These are phyloP conservation scores for Massariosphaeria phaeospora DNA, from an alignment of 495 filamentous ascomycete species.

Conservation along the genomic window DNA sequence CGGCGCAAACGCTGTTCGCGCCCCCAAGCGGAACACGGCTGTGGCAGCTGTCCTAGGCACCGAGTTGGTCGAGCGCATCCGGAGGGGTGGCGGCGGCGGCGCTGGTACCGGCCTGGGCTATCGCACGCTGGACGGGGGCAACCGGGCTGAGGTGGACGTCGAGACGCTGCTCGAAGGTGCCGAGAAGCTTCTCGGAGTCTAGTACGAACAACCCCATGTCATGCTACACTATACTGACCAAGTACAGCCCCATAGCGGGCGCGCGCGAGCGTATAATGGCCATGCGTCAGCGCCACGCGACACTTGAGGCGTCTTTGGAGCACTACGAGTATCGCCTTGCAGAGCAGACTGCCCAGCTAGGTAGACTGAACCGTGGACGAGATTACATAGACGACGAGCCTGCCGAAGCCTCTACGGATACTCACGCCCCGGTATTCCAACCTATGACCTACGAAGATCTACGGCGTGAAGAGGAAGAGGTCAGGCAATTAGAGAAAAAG, in stretches of 20 bases:
- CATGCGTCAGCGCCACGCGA: slow-evolving; percentile 64
- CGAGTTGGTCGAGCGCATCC: slow-evolving; percentile 79
- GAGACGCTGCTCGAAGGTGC: slow-evolving; percentile 80
- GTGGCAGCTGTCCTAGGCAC: slow-evolving; percentile 85
- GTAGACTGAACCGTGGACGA: slow-evolving; percentile 62
- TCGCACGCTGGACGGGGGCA: slow-evolving; percentile 36
- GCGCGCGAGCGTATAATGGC: slow-evolving; percentile 71
- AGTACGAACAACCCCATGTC: slow-evolving; percentile 48
- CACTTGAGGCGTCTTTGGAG: slow-evolving; percentile 67
- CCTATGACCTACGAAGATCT: slow-evolving; percentile 65
- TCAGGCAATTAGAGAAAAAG: slow-evolving; percentile 68
- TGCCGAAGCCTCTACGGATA: slow-evolving; percentile 39
- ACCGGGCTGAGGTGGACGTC: slow-evolving; percentile 71
- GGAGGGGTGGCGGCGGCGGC: slow-evolving; percentile 50
- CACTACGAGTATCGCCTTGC: slow-evolving; percentile 76
- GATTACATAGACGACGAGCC: slow-evolving; percentile 45
- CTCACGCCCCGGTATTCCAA: slow-evolving; percentile 36
- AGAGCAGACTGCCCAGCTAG: slow-evolving; percentile 68
- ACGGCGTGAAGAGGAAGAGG: slow-evolving; percentile 69
- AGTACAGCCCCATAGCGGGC: slow-evolving; percentile 65
- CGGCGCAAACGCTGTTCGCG: slow-evolving; percentile 49
- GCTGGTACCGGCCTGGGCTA: slow-evolving; percentile 39
- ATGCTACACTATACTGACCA: slow-evolving; percentile 1
- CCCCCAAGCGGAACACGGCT: slow-evolving; percentile 70
- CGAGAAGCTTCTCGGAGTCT: slow-evolving; percentile 84